phyloP scores from a whole-genome alignment of 1,284 basidiomycete genomes.

The Earliella scabrosa region DNA sequence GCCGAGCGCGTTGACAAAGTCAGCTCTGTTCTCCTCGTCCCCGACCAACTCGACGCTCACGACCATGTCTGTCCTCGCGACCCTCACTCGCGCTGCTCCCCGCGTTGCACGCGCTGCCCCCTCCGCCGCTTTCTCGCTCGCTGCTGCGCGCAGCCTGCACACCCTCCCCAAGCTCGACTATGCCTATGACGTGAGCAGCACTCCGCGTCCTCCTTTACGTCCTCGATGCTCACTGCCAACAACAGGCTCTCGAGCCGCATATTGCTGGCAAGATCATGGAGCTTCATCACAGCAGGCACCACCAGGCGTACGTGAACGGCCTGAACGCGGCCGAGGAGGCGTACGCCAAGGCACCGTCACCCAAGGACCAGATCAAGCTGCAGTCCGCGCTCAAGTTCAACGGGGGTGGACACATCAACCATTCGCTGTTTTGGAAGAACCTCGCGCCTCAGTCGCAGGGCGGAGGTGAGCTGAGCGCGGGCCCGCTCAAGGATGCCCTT shows the following conservation, averaged over 20 bases:
- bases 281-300: conserved; percentile 89
- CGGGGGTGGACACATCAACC: conserved; percentile 84
- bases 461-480: conserved; percentile 68
- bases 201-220: neutral
- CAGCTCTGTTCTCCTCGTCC: no score
- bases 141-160: conserved; percentile 41
- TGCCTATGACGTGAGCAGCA: conserved; percentile 64
- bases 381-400: conserved; percentile 77
- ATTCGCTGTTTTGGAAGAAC: conserved; percentile 95
- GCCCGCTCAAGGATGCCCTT: conserved; percentile 74
- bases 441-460: conserved; percentile 56
- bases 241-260: conserved; percentile 77
- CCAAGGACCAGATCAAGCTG: conserved; percentile 81
- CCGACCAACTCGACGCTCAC: no score
- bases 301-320: conserved; percentile 79
- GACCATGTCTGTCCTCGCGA: conserved; percentile 27
- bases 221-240: neutral
- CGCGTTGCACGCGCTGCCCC: conserved; percentile 18
- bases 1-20: no score
- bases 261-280: conserved; percentile 84
- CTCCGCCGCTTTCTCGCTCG: conserved; percentile 24
- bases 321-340: conserved; percentile 79
- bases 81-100: conserved; percentile 24
- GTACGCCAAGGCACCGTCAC: conserved; percentile 63
- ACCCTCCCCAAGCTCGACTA: conserved; percentile 87